phyloP scores from a whole-genome alignment of 768 basidiomycete genomes.

The Phanerodontia chrysosporium region DNA sequence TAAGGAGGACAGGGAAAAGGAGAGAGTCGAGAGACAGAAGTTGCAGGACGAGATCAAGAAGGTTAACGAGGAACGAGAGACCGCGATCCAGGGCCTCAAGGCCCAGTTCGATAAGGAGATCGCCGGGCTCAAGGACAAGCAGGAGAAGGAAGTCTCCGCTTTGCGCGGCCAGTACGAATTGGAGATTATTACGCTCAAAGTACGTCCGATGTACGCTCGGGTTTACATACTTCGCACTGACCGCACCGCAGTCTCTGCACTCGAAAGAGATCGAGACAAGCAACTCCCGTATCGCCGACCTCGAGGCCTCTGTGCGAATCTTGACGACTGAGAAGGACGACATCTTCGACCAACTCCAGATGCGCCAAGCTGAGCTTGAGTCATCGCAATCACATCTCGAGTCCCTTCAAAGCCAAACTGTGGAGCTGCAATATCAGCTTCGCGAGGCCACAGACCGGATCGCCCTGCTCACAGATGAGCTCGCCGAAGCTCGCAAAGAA shows the following conservation, averaged over 20 bases:
- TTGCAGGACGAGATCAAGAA: slow-evolving; percentile 63
- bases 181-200: slow-evolving; percentile 73
- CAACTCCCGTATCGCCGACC: slow-evolving; percentile 55
- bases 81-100: slow-evolving; percentile 52
- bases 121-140: slow-evolving; percentile 50
- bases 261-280: slow-evolving; percentile 62
- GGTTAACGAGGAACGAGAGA: slow-evolving; percentile 59
- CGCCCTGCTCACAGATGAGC: slow-evolving; percentile 66
- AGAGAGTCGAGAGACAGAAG: slow-evolving; percentile 40
- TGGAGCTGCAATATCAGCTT: slow-evolving; percentile 84
- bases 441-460: slow-evolving; percentile 75
- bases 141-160: slow-evolving; percentile 69
- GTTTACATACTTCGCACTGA: not conserved
- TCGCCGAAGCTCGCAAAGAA: slow-evolving; percentile 58
- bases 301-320: slow-evolving; percentile 68
- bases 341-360: slow-evolving; percentile 83
- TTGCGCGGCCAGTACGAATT: slow-evolving; percentile 72
- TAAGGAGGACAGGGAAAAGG: slow-evolving; percentile 50
- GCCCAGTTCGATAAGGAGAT: slow-evolving; percentile 74
- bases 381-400: slow-evolving; percentile 75
- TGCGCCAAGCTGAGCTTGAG: slow-evolving; percentile 88
- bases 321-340: slow-evolving; percentile 71
- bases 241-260: slow-evolving; percentile 50
- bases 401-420: slow-evolving; percentile 68
- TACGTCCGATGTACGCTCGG: slow-evolving; percentile 24